Percentiles rank a stretch among this genome's conserved stretches.
These are phyloP conservation scores for Nakazawaea pomicola DNA, from an alignment of 805 yeast species.

Conservation along the genomic window DNA sequence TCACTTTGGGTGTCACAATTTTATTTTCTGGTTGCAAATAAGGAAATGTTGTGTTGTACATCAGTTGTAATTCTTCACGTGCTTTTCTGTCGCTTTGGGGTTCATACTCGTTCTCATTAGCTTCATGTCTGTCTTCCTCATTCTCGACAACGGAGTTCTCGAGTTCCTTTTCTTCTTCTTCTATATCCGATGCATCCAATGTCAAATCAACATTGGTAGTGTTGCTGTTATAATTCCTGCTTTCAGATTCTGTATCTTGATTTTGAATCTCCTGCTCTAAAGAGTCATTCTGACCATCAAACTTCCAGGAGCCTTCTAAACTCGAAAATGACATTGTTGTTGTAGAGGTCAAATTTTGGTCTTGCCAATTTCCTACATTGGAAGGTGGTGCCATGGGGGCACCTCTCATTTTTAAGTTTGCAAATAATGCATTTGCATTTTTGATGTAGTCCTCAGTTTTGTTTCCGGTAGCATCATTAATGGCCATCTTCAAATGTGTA, in stretches of 20 bases:
- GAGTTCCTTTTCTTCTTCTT: not conserved
- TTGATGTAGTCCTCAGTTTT: constrained; percentile 18
- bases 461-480: constrained; percentile 1
- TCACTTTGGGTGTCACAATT: constrained; percentile 10
- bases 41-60: constrained; percentile 9
- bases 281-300: too few species aligned
- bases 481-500: not conserved
- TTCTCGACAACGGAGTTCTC: not conserved
- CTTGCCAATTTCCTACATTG: not conserved
- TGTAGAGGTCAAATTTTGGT: not conserved
- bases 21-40: constrained; percentile 11
- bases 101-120: not conserved
- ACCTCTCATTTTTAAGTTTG: constrained; percentile 8
- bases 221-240: not conserved
- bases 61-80: constrained; percentile 1
- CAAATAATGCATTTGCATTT: constrained; percentile 19
- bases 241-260: too few species aligned
- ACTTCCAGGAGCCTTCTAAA: constrained; percentile 2
- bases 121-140: not conserved
- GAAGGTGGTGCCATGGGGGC: not conserved
- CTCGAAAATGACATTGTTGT: not conserved
- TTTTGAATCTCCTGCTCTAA: too few species aligned
- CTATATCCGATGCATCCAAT: not conserved
- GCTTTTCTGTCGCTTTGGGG: too few species aligned
- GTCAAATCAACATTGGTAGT: not conserved